These are phyloP conservation scores for Cladosporium oxysporum DNA, from an alignment of 2,329 filamentous ascomycete species.

Conservation along the genomic window DNA sequence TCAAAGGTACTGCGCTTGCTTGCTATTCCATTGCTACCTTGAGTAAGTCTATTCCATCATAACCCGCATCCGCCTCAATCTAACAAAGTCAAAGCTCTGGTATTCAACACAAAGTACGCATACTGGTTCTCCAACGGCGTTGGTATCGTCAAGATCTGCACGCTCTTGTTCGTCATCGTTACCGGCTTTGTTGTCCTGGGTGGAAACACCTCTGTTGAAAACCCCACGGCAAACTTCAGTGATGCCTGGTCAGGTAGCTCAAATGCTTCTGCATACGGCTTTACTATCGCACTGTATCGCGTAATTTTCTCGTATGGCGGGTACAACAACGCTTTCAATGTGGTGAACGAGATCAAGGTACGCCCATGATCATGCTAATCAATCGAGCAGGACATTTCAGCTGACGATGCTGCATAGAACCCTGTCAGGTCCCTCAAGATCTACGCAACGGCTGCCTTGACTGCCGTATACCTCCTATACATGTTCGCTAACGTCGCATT, in stretches of 20 bases:
- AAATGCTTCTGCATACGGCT: slow-evolving; percentile 45
- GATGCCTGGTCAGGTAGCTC: slow-evolving; percentile 55
- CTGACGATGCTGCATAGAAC: slow-evolving; percentile 42
- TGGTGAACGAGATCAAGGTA: slow-evolving; percentile 61
- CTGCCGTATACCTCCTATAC: slow-evolving; percentile 52
- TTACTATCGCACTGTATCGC: slow-evolving; percentile 61
- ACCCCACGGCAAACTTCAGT: slow-evolving; percentile 57
- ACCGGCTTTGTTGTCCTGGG: slow-evolving; percentile 64
- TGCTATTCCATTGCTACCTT: slow-evolving; percentile 60
- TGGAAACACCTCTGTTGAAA: slow-evolving; percentile 53
- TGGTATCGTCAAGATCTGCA: slow-evolving; percentile 62
- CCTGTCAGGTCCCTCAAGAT: slow-evolving; percentile 58
- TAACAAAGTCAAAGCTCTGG: slow-evolving; percentile 3
- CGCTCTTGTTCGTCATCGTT: slow-evolving; percentile 56
- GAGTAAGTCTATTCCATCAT: not conserved
- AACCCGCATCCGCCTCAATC: not conserved
- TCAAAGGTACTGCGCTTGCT: slow-evolving; percentile 66
- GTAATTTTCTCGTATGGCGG: slow-evolving; percentile 53
- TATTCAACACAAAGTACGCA: slow-evolving; percentile 14
- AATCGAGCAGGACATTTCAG: not conserved
- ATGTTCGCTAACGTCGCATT: slow-evolving; percentile 63
- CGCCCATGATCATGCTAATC: not conserved
- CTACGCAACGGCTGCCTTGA: slow-evolving; percentile 51
- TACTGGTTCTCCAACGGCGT: slow-evolving; percentile 37
- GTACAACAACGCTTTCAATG: slow-evolving; percentile 62